Conservation (phyloP, 1,284 basidiomycete species). For the Ceratorhiza oryzae-sativae region DNA sequence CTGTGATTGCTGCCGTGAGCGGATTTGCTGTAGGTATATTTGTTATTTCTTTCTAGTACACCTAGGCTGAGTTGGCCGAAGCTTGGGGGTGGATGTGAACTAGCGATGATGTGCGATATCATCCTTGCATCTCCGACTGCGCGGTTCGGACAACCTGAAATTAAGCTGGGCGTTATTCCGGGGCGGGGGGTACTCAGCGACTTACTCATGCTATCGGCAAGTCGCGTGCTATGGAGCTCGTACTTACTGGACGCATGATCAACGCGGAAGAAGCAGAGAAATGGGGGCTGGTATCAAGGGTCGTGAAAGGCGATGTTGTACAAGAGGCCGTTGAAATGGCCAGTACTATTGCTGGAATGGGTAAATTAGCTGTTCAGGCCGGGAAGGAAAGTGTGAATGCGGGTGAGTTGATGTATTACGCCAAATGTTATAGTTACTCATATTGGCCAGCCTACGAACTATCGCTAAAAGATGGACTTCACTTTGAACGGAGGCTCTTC, state of each 20-base stretch:
- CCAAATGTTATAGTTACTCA: no score
- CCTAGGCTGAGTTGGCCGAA: conserved; percentile 41
- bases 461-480: conserved; percentile 81
- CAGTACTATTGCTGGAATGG: conserved; percentile 82
- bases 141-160: conserved; percentile 96
- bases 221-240: conserved; percentile 94
- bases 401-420: conserved; percentile 56
- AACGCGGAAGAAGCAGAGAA: conserved; percentile 82
- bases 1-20: conserved; percentile 94
- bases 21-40: conserved; percentile 82
- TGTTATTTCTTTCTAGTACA: neutral
- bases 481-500: conserved; percentile 91
- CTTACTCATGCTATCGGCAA: conserved; percentile 90
- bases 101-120: conserved; percentile 96
- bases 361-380: conserved; percentile 85
- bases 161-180: conserved; percentile 96
- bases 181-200: conserved; percentile 82
- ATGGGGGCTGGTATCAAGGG: conserved; percentile 85
- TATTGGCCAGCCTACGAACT: conserved; percentile 77
- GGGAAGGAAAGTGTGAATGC: conserved; percentile 96
- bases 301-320: conserved; percentile 84
- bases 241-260: conserved; percentile 86
- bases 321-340: conserved; percentile 89
- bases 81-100: conserved; percentile 97
- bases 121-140: conserved; percentile 94